Evolutionary conservation across 1,139 yeast genomes (phyloP), one percentile per base, ranked within the genome.

Genomic region (Petasospora rhodanensis): DNA sequence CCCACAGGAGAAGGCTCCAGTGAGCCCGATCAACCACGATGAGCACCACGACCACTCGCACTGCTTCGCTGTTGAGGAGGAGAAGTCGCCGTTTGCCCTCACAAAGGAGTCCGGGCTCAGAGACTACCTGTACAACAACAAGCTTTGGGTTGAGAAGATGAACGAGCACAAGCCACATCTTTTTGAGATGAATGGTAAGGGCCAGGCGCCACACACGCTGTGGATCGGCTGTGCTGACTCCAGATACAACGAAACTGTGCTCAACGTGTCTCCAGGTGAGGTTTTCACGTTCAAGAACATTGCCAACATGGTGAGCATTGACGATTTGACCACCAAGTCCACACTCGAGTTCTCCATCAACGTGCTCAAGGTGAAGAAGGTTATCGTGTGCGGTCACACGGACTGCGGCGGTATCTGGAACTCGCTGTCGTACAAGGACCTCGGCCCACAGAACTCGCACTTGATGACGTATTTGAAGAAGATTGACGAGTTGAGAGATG

Each of bases 211-310:
- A 14, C 95, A 87, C 58, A 86, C 96, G 9, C 65, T 91, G 37
- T 89, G 96, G 94, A 82, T 91, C 42, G 96, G 97, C 4, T 91
- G 98, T 59, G 79, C 94, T 6, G 98, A 91, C 58, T 86, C 96
- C 10, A 77, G 98, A 48, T 85, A 84, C 38, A 84, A 89, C 34
- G 96, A 91, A 49, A 67, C 67, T 28, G 79, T 87, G 48, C 63
- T 91, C 35, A 89, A 89, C 22, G 76, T 80, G 6, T 64, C 82
- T 5, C 97, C 97, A 2, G 98, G 98, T 29, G 97, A 89, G 59
- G 74, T 87, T 9, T 89, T 91, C 64, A 85, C 91, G n/a, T 89
- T 85, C 57, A 76, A 96, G 55, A 87, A 87, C 52, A 84, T 91
- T 42, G 97, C 96, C 37, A 91, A 91, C 59, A 71, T 86, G 38